Evolutionary conservation across 106 monocot genomes (phyloP).

Genomic region (Platanthera zijinensis): DNA sequence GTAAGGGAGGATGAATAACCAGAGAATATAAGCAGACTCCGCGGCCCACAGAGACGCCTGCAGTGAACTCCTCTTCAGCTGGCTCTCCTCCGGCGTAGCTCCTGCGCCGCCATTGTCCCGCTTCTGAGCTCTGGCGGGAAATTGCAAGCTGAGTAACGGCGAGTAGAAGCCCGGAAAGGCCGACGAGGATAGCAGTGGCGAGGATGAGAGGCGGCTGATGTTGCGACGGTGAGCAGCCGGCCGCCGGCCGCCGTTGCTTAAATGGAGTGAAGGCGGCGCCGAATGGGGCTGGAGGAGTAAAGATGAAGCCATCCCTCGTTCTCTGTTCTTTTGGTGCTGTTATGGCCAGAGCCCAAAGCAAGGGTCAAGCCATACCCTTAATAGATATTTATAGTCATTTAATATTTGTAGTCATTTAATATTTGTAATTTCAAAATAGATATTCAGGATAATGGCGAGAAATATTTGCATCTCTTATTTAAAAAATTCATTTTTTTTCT

Average conservation of each 20-base stretch:
- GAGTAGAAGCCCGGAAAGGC: background rate
- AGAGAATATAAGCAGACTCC: constrained; percentile 70
- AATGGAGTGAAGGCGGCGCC: background rate
- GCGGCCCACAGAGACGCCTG: constrained; percentile 64
- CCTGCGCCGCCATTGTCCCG: background rate
- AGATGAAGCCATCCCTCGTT: too few species aligned
- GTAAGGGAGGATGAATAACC: constrained; percentile 89
- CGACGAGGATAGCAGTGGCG: background rate
- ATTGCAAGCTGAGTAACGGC: background rate
- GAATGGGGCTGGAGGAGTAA: background rate
- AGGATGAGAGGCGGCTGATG: background rate
- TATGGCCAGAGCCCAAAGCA: too few species aligned
- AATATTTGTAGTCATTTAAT: too few species aligned
- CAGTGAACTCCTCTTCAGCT: background rate
- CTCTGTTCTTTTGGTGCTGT: too few species aligned
- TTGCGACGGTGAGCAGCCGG: background rate
- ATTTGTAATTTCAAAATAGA: too few species aligned
- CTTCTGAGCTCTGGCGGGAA: background rate
- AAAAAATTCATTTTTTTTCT: too few species aligned
- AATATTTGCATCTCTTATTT: too few species aligned
- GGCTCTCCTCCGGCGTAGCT: background rate
- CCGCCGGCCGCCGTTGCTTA: background rate
- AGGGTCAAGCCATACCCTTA: too few species aligned
- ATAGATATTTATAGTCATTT: too few species aligned
- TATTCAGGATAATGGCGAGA: too few species aligned